Percentiles rank a stretch among this genome's conserved stretches.
phyloP scores from a whole-genome alignment of 202 grass and related monocot species.

The Schoenoplectus tabernaemontani region DNA sequence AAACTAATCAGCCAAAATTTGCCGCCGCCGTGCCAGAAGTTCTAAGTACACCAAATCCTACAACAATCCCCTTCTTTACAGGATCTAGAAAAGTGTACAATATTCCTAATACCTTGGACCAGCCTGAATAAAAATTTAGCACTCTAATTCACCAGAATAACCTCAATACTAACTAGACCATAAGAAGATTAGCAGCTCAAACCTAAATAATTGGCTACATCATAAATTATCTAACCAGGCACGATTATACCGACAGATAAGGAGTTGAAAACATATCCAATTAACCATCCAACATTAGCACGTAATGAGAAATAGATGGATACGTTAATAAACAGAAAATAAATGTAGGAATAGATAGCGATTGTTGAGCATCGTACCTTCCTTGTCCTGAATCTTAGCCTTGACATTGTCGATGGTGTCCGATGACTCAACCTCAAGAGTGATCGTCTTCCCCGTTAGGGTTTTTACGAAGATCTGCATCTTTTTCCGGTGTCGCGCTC shows the following conservation, averaged over 20 bases:
- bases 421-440: too few relatives aligned
- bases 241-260: neutral
- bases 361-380: conserved; percentile 15
- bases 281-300: neutral
- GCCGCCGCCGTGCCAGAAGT: too few relatives aligned
- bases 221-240: neutral
- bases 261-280: neutral
- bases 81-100: neutral
- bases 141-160: neutral
- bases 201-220: neutral
- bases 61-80: neutral
- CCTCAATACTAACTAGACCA: neutral
- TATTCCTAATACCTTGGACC: neutral
- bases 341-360: neutral
- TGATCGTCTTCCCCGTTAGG: conserved; percentile 46
- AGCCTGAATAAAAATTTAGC: neutral
- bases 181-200: neutral
- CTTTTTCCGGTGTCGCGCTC: neutral
- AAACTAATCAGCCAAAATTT: neutral
- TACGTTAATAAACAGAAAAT: neutral
- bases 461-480: conserved; percentile 63
- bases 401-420: too few relatives aligned
- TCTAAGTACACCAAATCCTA: neutral
- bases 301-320: neutral
- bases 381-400: conserved; percentile 59